Conservation (phyloP, 495 filamentous ascomycete genomes). For the Geoglossum glabrum region DNA sequence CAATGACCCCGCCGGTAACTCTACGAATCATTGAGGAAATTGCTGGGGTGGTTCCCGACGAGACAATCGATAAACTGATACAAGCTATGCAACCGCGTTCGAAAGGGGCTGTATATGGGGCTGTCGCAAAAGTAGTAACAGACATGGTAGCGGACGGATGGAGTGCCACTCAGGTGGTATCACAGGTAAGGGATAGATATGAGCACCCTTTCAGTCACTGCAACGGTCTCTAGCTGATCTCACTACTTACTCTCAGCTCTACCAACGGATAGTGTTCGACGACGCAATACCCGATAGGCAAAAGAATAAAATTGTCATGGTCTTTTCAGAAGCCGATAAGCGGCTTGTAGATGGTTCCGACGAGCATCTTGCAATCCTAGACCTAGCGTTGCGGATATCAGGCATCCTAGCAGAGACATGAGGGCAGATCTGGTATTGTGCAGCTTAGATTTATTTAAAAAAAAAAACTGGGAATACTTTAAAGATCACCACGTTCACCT, state of each 20-base stretch:
- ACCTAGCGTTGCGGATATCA: constrained; percentile 61
- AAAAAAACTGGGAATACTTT: too few relatives aligned
- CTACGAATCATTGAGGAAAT: constrained; percentile 77
- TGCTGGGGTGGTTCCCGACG: constrained; percentile 73
- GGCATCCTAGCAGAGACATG: constrained; percentile 37
- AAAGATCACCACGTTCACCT: too few relatives aligned
- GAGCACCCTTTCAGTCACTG: background rate
- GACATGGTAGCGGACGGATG: constrained; percentile 93
- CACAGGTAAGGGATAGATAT: constrained; percentile 35
- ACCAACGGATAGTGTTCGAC: constrained; percentile 62
- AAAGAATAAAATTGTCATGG: constrained; percentile 75
- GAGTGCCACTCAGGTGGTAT: constrained; percentile 80
- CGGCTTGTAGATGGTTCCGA: constrained; percentile 92
- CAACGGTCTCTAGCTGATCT: background rate
- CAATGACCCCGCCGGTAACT: constrained; percentile 34
- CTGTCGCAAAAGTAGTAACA: constrained; percentile 56
- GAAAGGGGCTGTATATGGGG: constrained; percentile 43
- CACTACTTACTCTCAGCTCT: constrained; percentile 34
- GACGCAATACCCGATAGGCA: constrained; percentile 62
- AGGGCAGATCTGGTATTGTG: too few relatives aligned
- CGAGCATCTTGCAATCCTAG: constrained; percentile 78
- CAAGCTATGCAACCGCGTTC: constrained; percentile 59
- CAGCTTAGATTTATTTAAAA: too few relatives aligned
- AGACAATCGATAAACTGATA: constrained; percentile 45
- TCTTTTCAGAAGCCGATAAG: constrained; percentile 89